These are phyloP conservation scores for Hymenoscyphus fraxineus DNA, from an alignment of 2,329 filamentous ascomycete genomes.

Conservation along the genomic window DNA sequence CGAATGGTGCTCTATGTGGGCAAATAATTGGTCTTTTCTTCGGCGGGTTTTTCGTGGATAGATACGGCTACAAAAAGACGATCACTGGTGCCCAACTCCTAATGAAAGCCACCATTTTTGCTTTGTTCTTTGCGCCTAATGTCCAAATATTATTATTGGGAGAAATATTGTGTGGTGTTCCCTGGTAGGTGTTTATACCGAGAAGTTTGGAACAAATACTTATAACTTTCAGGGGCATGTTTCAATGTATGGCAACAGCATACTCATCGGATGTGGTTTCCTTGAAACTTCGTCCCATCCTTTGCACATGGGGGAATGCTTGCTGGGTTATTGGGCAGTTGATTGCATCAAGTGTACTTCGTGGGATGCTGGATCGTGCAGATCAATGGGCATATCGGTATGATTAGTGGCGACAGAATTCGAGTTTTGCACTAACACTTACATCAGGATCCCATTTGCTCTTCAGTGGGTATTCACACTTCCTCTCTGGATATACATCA, in stretches of 20 bases:
- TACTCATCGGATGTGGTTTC: slow-evolving; percentile 37
- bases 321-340: slow-evolving; percentile 51
- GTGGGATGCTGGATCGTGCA: slow-evolving; percentile 38
- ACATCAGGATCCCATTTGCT: slow-evolving; percentile 41
- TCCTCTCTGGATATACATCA: slow-evolving; percentile 42
- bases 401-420: background rate
- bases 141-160: slow-evolving; percentile 43
- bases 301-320: slow-evolving; percentile 47
- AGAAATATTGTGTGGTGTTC: slow-evolving; percentile 46
- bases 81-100: slow-evolving; percentile 42
- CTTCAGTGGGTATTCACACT: slow-evolving; percentile 49
- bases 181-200: slow-evolving; percentile 39
- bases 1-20: slow-evolving; percentile 31
- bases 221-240: slow-evolving; percentile 34
- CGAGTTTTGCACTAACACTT: background rate
- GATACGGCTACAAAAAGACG: slow-evolving; percentile 41
- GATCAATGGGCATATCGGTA: slow-evolving; percentile 46
- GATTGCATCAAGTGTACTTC: slow-evolving; percentile 45
- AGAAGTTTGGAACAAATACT: slow-evolving; percentile 14
- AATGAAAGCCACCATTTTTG: slow-evolving; percentile 43
- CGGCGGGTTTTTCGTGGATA: slow-evolving; percentile 46
- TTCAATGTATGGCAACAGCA: slow-evolving; percentile 37
- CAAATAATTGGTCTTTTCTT: slow-evolving; percentile 44
- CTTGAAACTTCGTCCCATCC: slow-evolving; percentile 33
- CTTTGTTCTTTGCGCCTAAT: slow-evolving; percentile 47